Conservation (phyloP, 2,329 filamentous ascomycete species). For the Trematosphaeria pertusa region DNA sequence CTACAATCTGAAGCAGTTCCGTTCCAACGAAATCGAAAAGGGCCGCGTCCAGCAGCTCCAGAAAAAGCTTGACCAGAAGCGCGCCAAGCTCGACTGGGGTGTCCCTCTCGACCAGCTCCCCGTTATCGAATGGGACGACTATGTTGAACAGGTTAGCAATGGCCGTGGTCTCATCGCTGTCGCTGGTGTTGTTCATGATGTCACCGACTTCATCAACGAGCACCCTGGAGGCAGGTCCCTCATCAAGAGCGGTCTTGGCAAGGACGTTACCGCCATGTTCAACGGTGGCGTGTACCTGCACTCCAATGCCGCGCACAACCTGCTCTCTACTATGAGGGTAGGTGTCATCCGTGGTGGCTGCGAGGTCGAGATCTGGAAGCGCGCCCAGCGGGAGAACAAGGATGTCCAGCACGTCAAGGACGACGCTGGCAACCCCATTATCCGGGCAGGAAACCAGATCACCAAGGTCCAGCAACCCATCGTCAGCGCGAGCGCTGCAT, state of each 20-base stretch:
- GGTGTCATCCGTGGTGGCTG: constrained; percentile 53
- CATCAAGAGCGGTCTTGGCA: constrained; percentile 51
- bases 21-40: constrained; percentile 54
- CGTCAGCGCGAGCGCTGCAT: constrained; percentile 84
- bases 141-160: constrained; percentile 52
- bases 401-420: constrained; percentile 82
- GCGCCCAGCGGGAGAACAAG: constrained; percentile 62
- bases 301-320: constrained; percentile 52
- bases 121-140: constrained; percentile 54
- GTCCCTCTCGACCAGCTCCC: constrained; percentile 52
- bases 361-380: constrained; percentile 55
- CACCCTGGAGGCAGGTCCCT: constrained; percentile 53
- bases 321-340: constrained; percentile 52
- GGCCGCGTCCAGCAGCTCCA: constrained; percentile 53
- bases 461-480: constrained; percentile 83
- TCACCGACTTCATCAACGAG: constrained; percentile 52
- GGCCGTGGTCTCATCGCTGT: constrained; percentile 51
- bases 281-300: constrained; percentile 54
- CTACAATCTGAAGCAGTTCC: constrained; percentile 54
- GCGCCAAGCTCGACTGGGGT: constrained; percentile 52
- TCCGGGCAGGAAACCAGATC: constrained; percentile 84
- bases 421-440: constrained; percentile 78
- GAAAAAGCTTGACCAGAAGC: constrained; percentile 56
- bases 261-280: constrained; percentile 54
- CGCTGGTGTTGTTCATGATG: constrained; percentile 52